Conservation (phyloP, 2,329 filamentous ascomycete species). For the Colletotrichum destructivum region DNA sequence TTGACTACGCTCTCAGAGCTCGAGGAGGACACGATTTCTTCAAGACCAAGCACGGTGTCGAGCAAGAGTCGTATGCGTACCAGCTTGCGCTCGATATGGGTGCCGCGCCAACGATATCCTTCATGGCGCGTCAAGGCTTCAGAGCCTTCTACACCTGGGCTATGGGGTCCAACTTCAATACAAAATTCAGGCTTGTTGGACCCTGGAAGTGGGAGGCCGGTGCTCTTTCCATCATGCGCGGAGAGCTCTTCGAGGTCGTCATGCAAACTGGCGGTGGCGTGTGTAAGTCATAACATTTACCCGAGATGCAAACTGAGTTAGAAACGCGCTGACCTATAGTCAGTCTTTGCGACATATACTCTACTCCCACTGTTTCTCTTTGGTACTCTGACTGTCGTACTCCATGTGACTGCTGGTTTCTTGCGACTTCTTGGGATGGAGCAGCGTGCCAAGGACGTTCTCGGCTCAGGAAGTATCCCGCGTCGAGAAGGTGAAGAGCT, state of each 20-base stretch:
- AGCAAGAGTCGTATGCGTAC: slow-evolving; percentile 66
- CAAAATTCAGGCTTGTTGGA: slow-evolving; percentile 63
- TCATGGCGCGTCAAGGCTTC: slow-evolving; percentile 52
- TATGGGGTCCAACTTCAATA: slow-evolving; percentile 64
- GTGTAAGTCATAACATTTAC: slow-evolving; percentile 50
- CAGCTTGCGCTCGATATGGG: slow-evolving; percentile 65
- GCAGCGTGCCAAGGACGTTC: slow-evolving; percentile 11
- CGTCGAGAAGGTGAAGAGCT: slow-evolving; percentile 30
- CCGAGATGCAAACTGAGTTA: too few relatives aligned
- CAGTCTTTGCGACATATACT: slow-evolving; percentile 55
- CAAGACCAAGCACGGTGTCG: slow-evolving; percentile 58
- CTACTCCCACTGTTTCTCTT: slow-evolving; percentile 55
- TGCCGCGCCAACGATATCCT: slow-evolving; percentile 55
- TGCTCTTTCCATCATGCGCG: slow-evolving; percentile 56
- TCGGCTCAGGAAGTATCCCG: slow-evolving; percentile 31
- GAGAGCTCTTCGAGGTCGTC: slow-evolving; percentile 58
- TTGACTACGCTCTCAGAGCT: slow-evolving; percentile 58
- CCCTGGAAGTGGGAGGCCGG: slow-evolving; percentile 58
- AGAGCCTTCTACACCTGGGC: slow-evolving; percentile 62
- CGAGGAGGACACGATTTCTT: slow-evolving; percentile 53
- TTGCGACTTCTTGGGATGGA: slow-evolving; percentile 30
- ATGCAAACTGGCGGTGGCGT: slow-evolving; percentile 54
- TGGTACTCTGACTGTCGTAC: slow-evolving; percentile 53
- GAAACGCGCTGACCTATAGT: slow-evolving; percentile 37
- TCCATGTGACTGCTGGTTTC: slow-evolving; percentile 46